Conservation (phyloP, 495 filamentous ascomycete genomes). For the Entonaema liquescens region DNA sequence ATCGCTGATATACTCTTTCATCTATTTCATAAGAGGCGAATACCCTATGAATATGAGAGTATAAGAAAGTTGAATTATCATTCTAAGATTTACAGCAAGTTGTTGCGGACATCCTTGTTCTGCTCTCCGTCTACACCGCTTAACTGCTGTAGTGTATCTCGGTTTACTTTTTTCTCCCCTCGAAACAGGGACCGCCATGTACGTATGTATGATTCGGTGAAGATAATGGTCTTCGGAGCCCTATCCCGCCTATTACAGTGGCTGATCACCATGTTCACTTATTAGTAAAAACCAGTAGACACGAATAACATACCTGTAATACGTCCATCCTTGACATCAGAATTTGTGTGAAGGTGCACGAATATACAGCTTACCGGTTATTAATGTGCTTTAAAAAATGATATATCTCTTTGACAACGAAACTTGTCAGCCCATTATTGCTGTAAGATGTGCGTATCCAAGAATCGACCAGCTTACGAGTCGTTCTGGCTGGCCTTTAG, state of each 20-base stretch:
- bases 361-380: slow-evolving; percentile 5
- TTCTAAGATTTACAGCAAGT: not conserved
- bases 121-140: not conserved
- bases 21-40: not conserved
- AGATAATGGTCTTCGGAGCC: not conserved
- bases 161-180: not conserved
- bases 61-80: not conserved
- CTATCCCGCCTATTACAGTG: not conserved
- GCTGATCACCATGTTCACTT: not conserved
- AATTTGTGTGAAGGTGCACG: not conserved
- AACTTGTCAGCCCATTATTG: slow-evolving; percentile 18
- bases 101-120: not conserved
- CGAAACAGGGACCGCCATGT: not conserved
- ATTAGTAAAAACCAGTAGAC: not conserved
- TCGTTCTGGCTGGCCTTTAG: slow-evolving; percentile 7
- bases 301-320: not conserved
- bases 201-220: not conserved
- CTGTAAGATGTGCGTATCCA: slow-evolving; percentile 1
- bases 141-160: not conserved
- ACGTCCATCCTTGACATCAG: not conserved
- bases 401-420: slow-evolving; percentile 21
- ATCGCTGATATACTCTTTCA: not conserved
- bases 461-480: slow-evolving; percentile 9
- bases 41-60: not conserved
- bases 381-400: slow-evolving; percentile 16